These are phyloP conservation scores for Kappamyces sp. DNA, from an alignment of 192 early-diverging fungal species.

Conservation along the genomic window DNA sequence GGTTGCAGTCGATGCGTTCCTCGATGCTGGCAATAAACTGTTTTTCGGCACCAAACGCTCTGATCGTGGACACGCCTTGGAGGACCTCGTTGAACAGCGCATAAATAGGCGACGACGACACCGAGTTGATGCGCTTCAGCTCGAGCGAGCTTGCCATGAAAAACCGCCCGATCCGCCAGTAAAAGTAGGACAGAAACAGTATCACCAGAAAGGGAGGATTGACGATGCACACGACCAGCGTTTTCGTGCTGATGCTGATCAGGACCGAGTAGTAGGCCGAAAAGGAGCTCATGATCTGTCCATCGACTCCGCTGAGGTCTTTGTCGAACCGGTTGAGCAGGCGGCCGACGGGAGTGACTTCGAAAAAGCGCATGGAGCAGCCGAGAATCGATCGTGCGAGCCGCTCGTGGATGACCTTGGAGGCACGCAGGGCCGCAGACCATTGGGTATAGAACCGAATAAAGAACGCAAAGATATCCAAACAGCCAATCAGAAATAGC, in stretches of 20 bases:
- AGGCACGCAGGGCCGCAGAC: conserved; percentile 25
- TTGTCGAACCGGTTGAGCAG: conserved; percentile 64
- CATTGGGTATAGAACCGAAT: conserved; percentile 3
- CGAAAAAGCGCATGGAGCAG: conserved; percentile 51
- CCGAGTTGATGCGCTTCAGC: conserved; percentile 78
- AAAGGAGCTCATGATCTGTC: conserved; percentile 2
- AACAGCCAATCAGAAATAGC: conserved; percentile 25
- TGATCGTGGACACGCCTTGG: conserved; percentile 27
- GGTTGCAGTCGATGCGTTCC: conserved; percentile 59
- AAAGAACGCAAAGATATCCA: conserved; percentile 21
- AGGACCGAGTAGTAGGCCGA: not conserved
- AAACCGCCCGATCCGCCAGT: conserved; percentile 55
- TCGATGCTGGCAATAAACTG: conserved; percentile 28
- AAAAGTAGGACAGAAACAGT: conserved; percentile 31
- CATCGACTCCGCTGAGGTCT: conserved; percentile 59
- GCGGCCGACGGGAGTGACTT: conserved; percentile 59
- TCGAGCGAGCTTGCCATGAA: conserved; percentile 80
- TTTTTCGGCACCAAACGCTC: conserved; percentile 35
- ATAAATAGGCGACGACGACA: conserved; percentile 68
- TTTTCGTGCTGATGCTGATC: conserved; percentile 1
- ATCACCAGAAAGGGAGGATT: conserved; percentile 51
- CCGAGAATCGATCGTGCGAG: conserved; percentile 22
- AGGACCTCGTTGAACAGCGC: conserved; percentile 73
- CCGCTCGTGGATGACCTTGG: conserved; percentile 24
- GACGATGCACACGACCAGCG: conserved; percentile 27